Conservation (phyloP, 495 filamentous ascomycete genomes). For the Hypomontagnella monticulosa region DNA sequence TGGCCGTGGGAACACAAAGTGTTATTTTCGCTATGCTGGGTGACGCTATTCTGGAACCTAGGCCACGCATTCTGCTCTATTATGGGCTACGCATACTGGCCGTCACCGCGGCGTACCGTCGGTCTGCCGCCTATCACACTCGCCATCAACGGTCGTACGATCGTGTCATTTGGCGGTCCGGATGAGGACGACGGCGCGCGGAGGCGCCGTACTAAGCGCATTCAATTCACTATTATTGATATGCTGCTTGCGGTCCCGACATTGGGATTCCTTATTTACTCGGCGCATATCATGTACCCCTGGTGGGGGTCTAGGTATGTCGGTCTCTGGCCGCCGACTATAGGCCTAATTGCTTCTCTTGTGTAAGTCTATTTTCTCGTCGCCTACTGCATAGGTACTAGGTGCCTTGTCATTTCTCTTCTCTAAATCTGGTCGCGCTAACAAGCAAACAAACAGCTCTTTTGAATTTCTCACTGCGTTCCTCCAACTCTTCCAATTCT, state of each 20-base stretch:
- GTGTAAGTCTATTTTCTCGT: conserved; percentile 26
- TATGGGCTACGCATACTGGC: conserved; percentile 42
- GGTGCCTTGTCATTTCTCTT: not conserved
- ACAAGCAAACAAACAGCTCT: conserved; percentile 20
- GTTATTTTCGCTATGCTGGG: conserved; percentile 41
- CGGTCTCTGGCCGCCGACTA: conserved; percentile 42
- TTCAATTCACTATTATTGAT: conserved; percentile 41
- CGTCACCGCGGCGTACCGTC: conserved; percentile 39
- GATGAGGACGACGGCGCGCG: conserved; percentile 37
- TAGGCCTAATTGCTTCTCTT: conserved; percentile 41
- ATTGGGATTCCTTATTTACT: conserved; percentile 40
- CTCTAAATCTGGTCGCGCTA: not conserved
- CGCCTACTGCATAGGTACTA: not conserved
- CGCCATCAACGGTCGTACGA: conserved; percentile 33
- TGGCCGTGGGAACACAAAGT: conserved; percentile 47
- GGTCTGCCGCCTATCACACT: conserved; percentile 39
- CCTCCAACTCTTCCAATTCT: conserved; percentile 43
- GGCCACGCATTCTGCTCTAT: conserved; percentile 32
- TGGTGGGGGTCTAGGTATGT: conserved; percentile 46
- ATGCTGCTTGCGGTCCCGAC: conserved; percentile 38
- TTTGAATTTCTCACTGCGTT: conserved; percentile 40
- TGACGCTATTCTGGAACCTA: conserved; percentile 41
- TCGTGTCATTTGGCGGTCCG: conserved; percentile 39
- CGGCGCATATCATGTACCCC: conserved; percentile 43
- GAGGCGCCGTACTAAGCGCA: conserved; percentile 36